These are phyloP conservation scores for Umbelopsis vinacea DNA, from an alignment of 192 early-diverging fungal species.

Conservation along the genomic window DNA sequence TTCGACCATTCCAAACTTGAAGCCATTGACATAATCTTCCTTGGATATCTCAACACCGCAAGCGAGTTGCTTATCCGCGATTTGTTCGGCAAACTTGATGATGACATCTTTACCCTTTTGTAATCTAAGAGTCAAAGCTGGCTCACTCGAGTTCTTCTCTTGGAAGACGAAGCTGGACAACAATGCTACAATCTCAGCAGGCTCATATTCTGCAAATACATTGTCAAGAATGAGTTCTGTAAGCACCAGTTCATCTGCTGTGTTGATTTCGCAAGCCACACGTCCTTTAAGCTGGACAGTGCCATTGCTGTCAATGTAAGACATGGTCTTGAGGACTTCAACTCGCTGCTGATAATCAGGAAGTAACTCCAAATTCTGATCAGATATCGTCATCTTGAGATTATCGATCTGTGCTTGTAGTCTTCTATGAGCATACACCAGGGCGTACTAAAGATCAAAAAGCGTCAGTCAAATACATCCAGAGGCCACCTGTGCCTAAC, in stretches of 20 bases:
- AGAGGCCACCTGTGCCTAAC: not conserved
- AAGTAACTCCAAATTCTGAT: conserved; percentile 90
- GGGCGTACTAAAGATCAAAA: conserved; percentile 45
- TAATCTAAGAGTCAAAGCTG: conserved; percentile 69
- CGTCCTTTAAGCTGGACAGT: conserved; percentile 95
- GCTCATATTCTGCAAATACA: conserved; percentile 84
- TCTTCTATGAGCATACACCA: conserved; percentile 57
- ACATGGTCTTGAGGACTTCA: conserved; percentile 80
- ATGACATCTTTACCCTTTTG: conserved; percentile 68
- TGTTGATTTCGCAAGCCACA: conserved; percentile 97
- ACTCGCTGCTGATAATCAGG: conserved; percentile 93
- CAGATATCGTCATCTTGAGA: conserved; percentile 79
- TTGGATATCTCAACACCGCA: conserved; percentile 61
- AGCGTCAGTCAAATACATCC: not conserved
- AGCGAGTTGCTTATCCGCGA: conserved; percentile 74
- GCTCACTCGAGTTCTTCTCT: conserved; percentile 77
- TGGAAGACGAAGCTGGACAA: conserved; percentile 95
- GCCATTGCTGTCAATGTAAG: conserved; percentile 81
- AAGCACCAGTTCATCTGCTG: conserved; percentile 91
- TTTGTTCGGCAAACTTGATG: conserved; percentile 64
- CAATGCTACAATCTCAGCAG: conserved; percentile 92
- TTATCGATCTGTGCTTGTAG: conserved; percentile 75
- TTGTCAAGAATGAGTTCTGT: conserved; percentile 97
- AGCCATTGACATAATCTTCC: conserved; percentile 42
- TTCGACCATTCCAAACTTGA: conserved; percentile 91